Evolutionary conservation across 2,329 filamentous ascomycete genomes (phyloP).

Genomic region (Diaporthe eres): DNA sequence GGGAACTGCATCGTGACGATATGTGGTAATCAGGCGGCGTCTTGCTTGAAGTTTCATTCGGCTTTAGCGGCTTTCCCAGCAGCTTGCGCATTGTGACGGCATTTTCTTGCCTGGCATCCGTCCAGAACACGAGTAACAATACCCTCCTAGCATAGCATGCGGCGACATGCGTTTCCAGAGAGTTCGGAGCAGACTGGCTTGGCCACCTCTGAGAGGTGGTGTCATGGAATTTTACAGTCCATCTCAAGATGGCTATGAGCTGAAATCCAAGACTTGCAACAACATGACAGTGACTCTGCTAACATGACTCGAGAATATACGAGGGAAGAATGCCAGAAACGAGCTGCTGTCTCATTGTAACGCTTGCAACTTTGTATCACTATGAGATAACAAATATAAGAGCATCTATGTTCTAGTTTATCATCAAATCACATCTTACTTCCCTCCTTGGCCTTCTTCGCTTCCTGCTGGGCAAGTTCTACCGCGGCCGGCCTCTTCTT

Average conservation of each 20-base stretch:
- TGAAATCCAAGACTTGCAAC: not conserved
- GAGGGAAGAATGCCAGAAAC: not conserved
- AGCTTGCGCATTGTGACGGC: not conserved
- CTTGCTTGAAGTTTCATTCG: not conserved
- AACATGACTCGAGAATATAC: not conserved
- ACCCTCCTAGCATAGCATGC: constrained; percentile 16
- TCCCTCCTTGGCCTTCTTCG: constrained; percentile 51
- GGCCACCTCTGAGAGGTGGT: not conserved
- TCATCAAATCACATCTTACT: constrained; percentile 56
- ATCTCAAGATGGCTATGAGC: not conserved
- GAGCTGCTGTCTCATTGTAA: not conserved
- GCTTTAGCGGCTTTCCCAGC: not conserved
- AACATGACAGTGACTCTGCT: not conserved
- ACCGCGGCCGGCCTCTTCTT: constrained; percentile 56
- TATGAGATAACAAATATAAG: constrained; percentile 6
- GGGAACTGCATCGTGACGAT: not conserved
- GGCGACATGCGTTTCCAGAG: not conserved
- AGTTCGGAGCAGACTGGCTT: not conserved
- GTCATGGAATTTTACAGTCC: not conserved
- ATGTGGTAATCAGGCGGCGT: not conserved
- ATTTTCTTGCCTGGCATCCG: not conserved
- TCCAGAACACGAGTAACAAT: not conserved
- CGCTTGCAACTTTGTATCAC: not conserved
- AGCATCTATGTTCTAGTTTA: constrained; percentile 47
- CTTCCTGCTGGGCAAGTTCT: constrained; percentile 52